Base-by-base conservation (phyloP, 2,329 filamentous ascomycete species). In the Graphiopsis chlorocephala region DNA sequence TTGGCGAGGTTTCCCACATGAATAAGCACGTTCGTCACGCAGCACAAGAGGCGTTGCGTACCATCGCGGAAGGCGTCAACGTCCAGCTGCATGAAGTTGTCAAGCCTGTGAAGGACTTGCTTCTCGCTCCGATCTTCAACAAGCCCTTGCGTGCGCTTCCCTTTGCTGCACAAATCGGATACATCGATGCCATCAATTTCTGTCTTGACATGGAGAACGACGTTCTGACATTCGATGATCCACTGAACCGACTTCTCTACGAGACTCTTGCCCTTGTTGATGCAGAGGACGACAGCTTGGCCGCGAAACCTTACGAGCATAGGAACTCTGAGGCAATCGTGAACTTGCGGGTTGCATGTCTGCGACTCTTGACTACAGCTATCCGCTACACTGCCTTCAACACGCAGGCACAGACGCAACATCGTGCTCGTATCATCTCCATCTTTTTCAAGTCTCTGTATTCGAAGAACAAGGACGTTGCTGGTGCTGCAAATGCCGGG, bases 371-470 rank as follows among this genome's bases (percentile, higher is more conserved):
- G 42, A 97, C 93, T 58, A 96, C 92, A 65, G 95, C 95, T 0
- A 97, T 98, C 86, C 86, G 88, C 50, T 95, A 97, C 74, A 91
- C 94, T 5, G 94, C 97, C 35, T 98, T 97, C 75, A 89, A 89
- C 66, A 92, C 91, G 62, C 69, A 66, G 60, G 66, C 68, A 26
- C 85, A 88, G 42, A 86, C 82, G 45, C 81, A 84, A 66, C 80
- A 83, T 66, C 83, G 87, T 52, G 77, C 77, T 35, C 78, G 77
- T 33, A 96, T 98, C 56, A 93, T 99, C 20, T 88, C 91, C 0
- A 93, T 98, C 1, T 99, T 99, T 80, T 99, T 99, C 85, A 98
- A 97, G 74, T 96, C 92, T 42, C 83, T 99, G 1, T 99, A 99
- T 77, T 94, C 92, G 0, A 93, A 96, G 73, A 96, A 93, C 3